These are phyloP conservation scores for Trichoderma oligosporum DNA, from an alignment of 2,329 filamentous ascomycete genomes.

Conservation along the genomic window DNA sequence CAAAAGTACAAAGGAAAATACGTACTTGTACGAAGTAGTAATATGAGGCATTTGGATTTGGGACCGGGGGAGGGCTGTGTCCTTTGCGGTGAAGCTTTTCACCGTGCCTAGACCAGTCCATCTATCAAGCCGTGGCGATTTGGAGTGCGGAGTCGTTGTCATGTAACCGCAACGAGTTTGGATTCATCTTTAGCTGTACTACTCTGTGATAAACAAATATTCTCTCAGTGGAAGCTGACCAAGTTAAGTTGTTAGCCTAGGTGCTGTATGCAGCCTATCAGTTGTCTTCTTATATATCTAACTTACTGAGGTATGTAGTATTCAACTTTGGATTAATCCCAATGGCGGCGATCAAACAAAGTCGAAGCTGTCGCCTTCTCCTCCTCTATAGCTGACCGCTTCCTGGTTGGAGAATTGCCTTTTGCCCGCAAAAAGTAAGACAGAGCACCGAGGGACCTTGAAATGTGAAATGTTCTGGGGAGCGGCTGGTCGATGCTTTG, in stretches of 20 bases:
- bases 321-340: too few species aligned
- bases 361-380: too few species aligned
- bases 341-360: too few species aligned
- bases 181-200: neutral
- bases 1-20: too few species aligned
- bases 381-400: too few species aligned
- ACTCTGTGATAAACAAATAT: neutral
- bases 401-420: too few species aligned
- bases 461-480: neutral
- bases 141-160: neutral
- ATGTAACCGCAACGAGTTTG: neutral
- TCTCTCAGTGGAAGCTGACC: neutral
- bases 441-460: neutral
- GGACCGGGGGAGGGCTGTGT: constrained; percentile 14
- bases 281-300: too few species aligned
- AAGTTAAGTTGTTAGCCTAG: too few species aligned
- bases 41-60: constrained; percentile 21
- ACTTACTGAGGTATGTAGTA: too few species aligned
- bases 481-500: constrained; percentile 7
- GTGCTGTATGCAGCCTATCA: too few species aligned
- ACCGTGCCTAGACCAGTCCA: constrained; percentile 16
- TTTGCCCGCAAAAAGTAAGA: neutral
- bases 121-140: neutral
- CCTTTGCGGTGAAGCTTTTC: constrained; percentile 17
- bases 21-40: too few species aligned